Conservation (phyloP, 192 early-diverging fungal genomes). For the Gamsiella multidivaricata region DNA sequence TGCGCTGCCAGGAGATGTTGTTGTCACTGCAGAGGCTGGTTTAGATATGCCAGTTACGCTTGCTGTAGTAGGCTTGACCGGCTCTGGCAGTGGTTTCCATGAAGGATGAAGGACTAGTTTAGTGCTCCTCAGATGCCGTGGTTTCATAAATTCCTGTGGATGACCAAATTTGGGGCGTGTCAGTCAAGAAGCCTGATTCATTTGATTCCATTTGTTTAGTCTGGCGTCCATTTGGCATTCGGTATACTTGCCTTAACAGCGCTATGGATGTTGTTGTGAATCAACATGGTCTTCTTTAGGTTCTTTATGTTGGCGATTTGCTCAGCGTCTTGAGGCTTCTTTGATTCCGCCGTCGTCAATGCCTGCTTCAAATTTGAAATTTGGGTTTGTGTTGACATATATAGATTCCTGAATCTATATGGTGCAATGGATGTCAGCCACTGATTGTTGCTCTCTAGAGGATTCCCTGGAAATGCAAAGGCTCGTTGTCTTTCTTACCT, state of each 20-base stretch:
- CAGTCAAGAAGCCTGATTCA: too few species aligned
- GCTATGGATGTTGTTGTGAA: conserved; percentile 25
- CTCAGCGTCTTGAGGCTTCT: conserved; percentile 5
- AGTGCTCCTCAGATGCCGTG: conserved; percentile 18
- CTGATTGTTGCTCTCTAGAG: not conserved
- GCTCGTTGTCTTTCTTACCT: too few species aligned
- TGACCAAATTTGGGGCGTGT: too few species aligned
- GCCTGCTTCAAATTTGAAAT: conserved; percentile 14
- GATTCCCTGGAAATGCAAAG: conserved; percentile 1
- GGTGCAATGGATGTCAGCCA: too few species aligned
- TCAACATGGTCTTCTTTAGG: not conserved
- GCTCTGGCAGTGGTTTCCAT: conserved; percentile 20
- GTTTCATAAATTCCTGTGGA: conserved; percentile 49
- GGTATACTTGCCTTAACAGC: conserved; percentile 28
- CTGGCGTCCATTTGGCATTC: too few species aligned
- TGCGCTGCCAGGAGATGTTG: not conserved
- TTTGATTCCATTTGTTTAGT: too few species aligned
- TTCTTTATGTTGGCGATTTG: not conserved
- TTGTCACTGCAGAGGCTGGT: not conserved
- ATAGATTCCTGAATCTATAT: conserved; percentile 36
- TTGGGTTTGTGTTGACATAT: conserved; percentile 22
- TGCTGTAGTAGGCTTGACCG: not conserved
- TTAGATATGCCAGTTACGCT: not conserved
- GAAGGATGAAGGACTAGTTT: conserved; percentile 23
- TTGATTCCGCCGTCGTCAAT: conserved; percentile 4